Evolutionary conservation across 108 stramenopile species (phyloP).

Genomic region (Nannochloropsis salina): DNA sequence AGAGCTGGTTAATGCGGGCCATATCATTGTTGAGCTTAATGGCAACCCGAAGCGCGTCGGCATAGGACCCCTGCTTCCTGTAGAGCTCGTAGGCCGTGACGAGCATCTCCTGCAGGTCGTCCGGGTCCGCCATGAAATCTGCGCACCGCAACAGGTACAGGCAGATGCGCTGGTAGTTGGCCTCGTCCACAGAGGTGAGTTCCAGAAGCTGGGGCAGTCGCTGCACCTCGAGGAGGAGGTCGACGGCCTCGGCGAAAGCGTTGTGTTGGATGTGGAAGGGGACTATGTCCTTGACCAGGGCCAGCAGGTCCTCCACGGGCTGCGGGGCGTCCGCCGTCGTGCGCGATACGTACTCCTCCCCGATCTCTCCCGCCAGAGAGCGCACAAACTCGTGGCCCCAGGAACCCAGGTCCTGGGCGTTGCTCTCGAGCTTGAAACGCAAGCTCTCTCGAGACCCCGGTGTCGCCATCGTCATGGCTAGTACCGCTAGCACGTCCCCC

Average conservation of each 20-base stretch:
- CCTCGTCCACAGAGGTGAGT: constrained; percentile 68
- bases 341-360: constrained; percentile 83
- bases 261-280: constrained; percentile 95
- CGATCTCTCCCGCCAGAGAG: constrained; percentile 89
- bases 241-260: constrained; percentile 97
- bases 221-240: constrained; percentile 93
- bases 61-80: constrained; percentile 68
- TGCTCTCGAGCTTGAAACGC: constrained; percentile 78
- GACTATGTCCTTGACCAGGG: constrained; percentile 91
- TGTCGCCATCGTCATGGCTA: constrained; percentile 94
- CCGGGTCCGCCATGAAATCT: constrained; percentile 69
- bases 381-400: constrained; percentile 99
- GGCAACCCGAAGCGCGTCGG: constrained; percentile 87
- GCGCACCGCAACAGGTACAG: constrained; percentile 93
- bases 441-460: constrained; percentile 67
- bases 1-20: constrained; percentile 66
- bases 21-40: constrained; percentile 66
- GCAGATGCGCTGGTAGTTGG: constrained; percentile 87
- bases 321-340: constrained; percentile 59
- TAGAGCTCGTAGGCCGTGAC: constrained; percentile 80
- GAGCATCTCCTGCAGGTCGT: constrained; percentile 68
- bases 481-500: constrained; percentile 89
- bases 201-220: constrained; percentile 55
- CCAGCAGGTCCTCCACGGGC: constrained; percentile 40
- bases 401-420: constrained; percentile 67